phyloP scores from a whole-genome alignment of 169 alveolate genomes.

The Plasmodium vivax region DNA sequence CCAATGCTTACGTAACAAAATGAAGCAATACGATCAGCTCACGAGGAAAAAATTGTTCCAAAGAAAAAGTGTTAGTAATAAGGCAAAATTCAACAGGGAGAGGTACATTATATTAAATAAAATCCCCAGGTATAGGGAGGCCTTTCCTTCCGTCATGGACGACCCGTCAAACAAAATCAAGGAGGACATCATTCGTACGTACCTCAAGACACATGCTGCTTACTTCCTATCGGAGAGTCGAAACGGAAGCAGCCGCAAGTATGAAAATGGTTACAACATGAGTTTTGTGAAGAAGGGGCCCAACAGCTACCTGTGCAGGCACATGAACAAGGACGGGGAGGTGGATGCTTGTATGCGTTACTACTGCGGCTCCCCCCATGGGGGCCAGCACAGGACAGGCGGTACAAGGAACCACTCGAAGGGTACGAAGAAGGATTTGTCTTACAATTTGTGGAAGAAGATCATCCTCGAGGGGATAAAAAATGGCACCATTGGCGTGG shows the following conservation, averaged over 20 bases:
- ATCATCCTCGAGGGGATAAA: conserved; percentile 18
- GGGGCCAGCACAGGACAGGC: neutral
- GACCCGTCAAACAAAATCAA: conserved; percentile 51
- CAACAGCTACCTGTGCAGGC: neutral
- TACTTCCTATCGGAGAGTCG: conserved; percentile 29
- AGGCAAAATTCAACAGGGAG: conserved; percentile 67
- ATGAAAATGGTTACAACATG: neutral
- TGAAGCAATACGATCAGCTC: conserved; percentile 65
- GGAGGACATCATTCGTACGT: conserved; percentile 68
- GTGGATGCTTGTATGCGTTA: neutral
- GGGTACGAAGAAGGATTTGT: conserved; percentile 6
- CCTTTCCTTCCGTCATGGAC: conserved; percentile 27
- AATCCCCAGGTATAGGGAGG: conserved; percentile 63
- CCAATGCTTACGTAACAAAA: conserved; percentile 35
- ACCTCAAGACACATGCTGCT: conserved; percentile 62
- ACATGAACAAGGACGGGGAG: neutral
- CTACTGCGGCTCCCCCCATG: neutral
- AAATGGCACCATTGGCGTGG: neutral
- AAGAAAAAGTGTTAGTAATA: conserved; percentile 21
- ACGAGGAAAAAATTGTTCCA: conserved; percentile 49
- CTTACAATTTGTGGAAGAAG: conserved; percentile 56
- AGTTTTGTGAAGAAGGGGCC: neutral
- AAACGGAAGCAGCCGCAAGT: conserved; percentile 13
- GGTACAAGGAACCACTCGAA: neutral
- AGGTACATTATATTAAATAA: conserved; percentile 42